phyloP scores from a whole-genome alignment of 768 basidiomycete species.

The Chalciporus piperatus region DNA sequence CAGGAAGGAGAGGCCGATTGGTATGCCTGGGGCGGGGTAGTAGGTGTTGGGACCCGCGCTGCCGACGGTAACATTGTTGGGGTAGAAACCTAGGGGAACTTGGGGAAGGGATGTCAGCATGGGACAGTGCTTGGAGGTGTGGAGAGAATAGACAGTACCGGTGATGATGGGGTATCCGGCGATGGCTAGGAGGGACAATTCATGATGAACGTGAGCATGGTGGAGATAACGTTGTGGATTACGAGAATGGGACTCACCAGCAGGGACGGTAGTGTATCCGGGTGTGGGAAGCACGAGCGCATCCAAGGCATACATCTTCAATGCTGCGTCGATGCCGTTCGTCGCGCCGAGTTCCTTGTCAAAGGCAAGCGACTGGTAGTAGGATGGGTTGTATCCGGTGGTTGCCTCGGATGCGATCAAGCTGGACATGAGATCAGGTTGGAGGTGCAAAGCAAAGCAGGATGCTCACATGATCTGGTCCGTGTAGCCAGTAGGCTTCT shows the following conservation, averaged over 20 bases:
- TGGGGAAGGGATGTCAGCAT: not conserved
- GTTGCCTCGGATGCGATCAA: conserved; percentile 25
- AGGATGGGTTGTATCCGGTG: conserved; percentile 32
- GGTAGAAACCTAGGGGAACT: conserved; percentile 41
- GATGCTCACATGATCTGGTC: conserved; percentile 36
- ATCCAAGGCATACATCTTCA: conserved; percentile 44
- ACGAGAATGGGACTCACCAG: conserved; percentile 8
- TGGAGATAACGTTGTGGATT: not conserved
- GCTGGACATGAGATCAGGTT: conserved; percentile 1
- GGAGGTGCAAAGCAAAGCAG: conserved; percentile 8
- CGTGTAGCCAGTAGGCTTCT: conserved; percentile 37
- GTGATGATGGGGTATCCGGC: conserved; percentile 36
- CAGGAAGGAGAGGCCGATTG: conserved; percentile 41
- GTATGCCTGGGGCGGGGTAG: conserved; percentile 38
- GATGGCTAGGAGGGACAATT: conserved; percentile 20
- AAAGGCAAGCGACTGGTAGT: conserved; percentile 43
- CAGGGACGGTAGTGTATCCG: conserved; percentile 18
- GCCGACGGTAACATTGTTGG: conserved; percentile 29
- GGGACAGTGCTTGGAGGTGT: not conserved
- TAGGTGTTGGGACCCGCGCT: conserved; percentile 35
- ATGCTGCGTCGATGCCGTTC: conserved; percentile 52
- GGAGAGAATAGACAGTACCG: conserved; percentile 12
- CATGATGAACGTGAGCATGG: not conserved
- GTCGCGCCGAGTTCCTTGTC: conserved; percentile 48
- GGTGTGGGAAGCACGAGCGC: conserved; percentile 48